Evolutionary conservation across 2,329 filamentous ascomycete species (phyloP), one percentile per base, ranked within the genome.

Genomic region (Ophiocordyceps robertsii): DNA sequence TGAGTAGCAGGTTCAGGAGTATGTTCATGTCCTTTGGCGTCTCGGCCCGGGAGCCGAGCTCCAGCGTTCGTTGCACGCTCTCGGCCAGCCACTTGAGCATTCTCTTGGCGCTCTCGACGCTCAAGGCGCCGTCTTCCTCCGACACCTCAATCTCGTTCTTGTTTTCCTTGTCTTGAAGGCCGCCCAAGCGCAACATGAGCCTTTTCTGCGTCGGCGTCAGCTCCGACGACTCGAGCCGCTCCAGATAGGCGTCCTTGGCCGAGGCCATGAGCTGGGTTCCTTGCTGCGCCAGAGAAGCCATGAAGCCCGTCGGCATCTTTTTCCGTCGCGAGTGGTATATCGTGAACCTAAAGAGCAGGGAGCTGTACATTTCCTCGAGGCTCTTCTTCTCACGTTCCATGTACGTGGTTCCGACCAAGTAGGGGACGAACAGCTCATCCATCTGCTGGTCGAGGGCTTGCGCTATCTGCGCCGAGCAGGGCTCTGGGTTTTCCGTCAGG

Each of bases 41-140:
- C 52, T 98, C 92, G 44, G 75, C 82, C 41, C 81, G 80, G 21
- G 85, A 82, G 21, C 85, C 88, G n/a, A 98, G 71, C 60, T 98
- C 92, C 10, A 98, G 71, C 0, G 88, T 87, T 48, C 92, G 75
- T 33, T 92, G 84, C 21, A 98, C 90, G 47, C 86, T 88, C 67
- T 98, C 92, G 3, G 92, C 92, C 35, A 98, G 69, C 92, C 92
- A 98, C 58, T 86, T 93, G 46, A 98, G 74, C 89, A 98, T 98
- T 44, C 92, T 77, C 65, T 96, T 96, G n/a, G 89, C 86, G 58
- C 84, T 88, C n/a, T 78, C 70, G 5, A 93, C 70, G 51, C 81
- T 90, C 24, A 96, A 68, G 44, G 79, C 72, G 30, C 92, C 92
- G 55, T 98, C 90, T 56, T 90, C 80, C 46, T 96, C 92, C 0